Base-by-base conservation (phyloP, 345 rosid genomes). In the Camelina hispida region DNA sequence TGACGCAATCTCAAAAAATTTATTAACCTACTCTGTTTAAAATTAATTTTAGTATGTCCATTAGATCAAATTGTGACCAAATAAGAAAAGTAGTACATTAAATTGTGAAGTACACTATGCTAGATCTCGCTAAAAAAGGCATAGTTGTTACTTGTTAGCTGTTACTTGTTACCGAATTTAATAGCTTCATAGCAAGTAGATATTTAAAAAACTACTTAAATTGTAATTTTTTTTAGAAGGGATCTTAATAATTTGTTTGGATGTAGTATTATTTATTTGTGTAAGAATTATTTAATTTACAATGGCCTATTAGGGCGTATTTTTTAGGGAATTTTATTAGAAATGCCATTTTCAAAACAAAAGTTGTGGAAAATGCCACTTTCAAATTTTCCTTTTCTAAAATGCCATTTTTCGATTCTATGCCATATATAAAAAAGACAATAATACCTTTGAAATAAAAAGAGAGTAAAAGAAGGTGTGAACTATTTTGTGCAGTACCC, bases 171-270 rank as follows among this genome's bases (percentile, higher is more conserved):
- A 17, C 22, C 6, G 2, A 57, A 44, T 14, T 25, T n/a, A 40
- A 16, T 40, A 68, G 51, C 12, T 43, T 30, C 18, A 4, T 42
- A 32, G 47, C 4, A 37, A 34, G 37, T 25, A 3, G 28, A 25
- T 25, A 15, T n/a, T 30, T 35, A 35, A 51, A 56, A 28, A 4
- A 0, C 7, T 13, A 58, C 6, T 60, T 18, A 14, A 20, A n/a
- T 7, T 15, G 9, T 22, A 4, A 7, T 17, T 46, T 13, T 17
- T 16, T 66, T 6, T 18, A 12, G 14, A 51, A 18, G 0, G 9
- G 10, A 18, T 12, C 30, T 0, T 50, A n/a, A 56, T 28, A 50
- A 50, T 40, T 22, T 7, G 15, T 51, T 57, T 71, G 68, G 75
- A 37, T 53, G 52, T 50, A n/a, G n/a, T 22, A 23, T 23, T 23